Percentiles rank a stretch among this genome's conserved stretches.
Evolutionary conservation across 345 rosid genomes (phyloP).

Genomic region (Mercurialis annua): DNA sequence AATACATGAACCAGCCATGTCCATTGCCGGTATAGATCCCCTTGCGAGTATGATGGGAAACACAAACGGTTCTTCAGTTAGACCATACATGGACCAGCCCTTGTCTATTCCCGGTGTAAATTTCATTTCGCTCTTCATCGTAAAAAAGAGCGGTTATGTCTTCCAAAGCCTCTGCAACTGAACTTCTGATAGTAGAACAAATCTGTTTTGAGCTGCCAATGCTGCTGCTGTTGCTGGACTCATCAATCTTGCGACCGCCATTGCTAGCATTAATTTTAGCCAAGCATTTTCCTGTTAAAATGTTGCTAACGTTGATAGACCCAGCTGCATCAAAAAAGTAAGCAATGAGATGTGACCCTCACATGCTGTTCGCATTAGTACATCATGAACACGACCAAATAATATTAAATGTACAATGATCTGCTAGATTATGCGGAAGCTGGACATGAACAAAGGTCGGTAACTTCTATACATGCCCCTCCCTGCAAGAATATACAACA

Average conservation of each 20-base stretch:
- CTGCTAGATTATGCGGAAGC: background rate
- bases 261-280: constrained; percentile 70
- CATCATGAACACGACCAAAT: constrained; percentile 7
- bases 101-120: constrained; percentile 77
- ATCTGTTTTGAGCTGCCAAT: constrained; percentile 31
- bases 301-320: constrained; percentile 85
- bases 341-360: background rate
- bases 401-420: background rate
- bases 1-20: constrained; percentile 59
- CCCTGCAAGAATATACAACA: background rate
- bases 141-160: constrained; percentile 91
- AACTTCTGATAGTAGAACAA: constrained; percentile 39
- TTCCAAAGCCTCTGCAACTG: constrained; percentile 73
- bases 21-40: constrained; percentile 69
- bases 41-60: constrained; percentile 21
- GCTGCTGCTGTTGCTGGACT: constrained; percentile 41
- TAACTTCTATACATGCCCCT: background rate
- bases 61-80: constrained; percentile 29
- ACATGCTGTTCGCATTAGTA: background rate
- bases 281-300: constrained; percentile 91
- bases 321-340: constrained; percentile 55
- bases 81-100: constrained; percentile 94
- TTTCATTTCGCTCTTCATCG: constrained; percentile 91
- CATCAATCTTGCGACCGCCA: constrained; percentile 47
- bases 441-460: background rate